Conservation (phyloP, 495 filamentous ascomycete genomes). For the Glonium stellatum region DNA sequence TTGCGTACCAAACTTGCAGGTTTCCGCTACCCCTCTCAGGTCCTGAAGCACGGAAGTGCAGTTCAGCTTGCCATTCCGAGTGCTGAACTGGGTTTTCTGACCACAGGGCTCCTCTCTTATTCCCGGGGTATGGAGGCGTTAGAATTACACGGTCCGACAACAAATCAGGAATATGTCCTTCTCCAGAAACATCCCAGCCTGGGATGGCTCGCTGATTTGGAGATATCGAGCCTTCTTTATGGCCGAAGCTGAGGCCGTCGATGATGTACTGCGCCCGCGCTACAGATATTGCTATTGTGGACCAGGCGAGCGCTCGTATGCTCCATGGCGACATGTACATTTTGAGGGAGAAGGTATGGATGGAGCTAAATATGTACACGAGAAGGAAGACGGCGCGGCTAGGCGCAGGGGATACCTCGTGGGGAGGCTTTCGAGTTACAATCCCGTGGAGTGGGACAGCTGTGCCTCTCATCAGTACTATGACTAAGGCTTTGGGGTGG, state of each 20-base stretch:
- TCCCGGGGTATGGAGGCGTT: conserved; percentile 82
- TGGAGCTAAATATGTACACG: neutral
- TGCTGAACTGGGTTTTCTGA: conserved; percentile 43
- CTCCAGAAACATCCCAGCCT: conserved; percentile 62
- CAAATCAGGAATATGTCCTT: conserved; percentile 61
- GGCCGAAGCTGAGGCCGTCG: conserved; percentile 71
- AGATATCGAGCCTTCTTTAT: conserved; percentile 52
- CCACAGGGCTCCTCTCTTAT: conserved; percentile 78
- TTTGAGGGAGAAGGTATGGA: conserved; percentile 3
- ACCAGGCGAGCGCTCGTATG: conserved; percentile 36
- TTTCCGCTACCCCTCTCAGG: conserved; percentile 82
- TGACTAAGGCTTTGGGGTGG: neutral
- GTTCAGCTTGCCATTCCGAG: conserved; percentile 65
- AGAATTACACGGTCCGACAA: conserved; percentile 88
- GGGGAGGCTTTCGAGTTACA: neutral
- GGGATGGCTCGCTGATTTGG: conserved; percentile 50
- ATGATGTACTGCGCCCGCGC: conserved; percentile 56
- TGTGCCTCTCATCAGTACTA: neutral
- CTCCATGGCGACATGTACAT: conserved; percentile 23
- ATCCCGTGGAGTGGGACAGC: neutral
- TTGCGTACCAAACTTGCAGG: conserved; percentile 86
- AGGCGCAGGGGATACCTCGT: neutral
- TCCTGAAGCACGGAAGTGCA: conserved; percentile 82
- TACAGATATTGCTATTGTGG: conserved; percentile 42
- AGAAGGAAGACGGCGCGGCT: neutral